phyloP scores from a whole-genome alignment of 75 land plant species.

The Selaginella tamariscina region DNA sequence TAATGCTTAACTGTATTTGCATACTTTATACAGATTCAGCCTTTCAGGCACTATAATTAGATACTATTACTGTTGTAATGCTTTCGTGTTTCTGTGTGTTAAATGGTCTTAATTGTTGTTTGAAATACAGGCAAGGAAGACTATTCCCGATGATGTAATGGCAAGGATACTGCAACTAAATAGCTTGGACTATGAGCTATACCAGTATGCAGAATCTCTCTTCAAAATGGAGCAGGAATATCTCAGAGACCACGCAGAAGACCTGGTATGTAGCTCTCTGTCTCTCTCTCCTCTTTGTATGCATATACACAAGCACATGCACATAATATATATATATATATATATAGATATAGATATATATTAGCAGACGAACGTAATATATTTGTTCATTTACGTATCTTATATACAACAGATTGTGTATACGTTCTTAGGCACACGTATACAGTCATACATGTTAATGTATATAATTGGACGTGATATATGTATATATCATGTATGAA shows the following conservation, averaged over 20 bases:
- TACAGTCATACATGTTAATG: neutral
- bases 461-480: no score
- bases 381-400: neutral
- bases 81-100: no score
- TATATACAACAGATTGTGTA: neutral
- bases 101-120: neutral
- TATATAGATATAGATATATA: neutral
- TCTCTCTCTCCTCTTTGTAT: neutral
- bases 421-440: neutral
- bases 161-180: constrained; percentile 50
- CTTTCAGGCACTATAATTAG: no score
- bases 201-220: constrained; percentile 51
- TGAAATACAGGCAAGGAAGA: constrained; percentile 46
- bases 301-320: neutral
- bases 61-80: no score
- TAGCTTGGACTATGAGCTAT: constrained; percentile 69
- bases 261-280: neutral
- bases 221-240: constrained; percentile 16
- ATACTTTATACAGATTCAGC: no score
- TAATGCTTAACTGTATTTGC: no score
- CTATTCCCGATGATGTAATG: constrained; percentile 41
- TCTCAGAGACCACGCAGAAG: neutral
- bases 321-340: neutral
- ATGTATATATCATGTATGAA: no score
- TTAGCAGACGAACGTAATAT: neutral